Evolutionary conservation across 1,139 yeast species (phyloP).

Genomic region (Kodamaea derodonti): DNA sequence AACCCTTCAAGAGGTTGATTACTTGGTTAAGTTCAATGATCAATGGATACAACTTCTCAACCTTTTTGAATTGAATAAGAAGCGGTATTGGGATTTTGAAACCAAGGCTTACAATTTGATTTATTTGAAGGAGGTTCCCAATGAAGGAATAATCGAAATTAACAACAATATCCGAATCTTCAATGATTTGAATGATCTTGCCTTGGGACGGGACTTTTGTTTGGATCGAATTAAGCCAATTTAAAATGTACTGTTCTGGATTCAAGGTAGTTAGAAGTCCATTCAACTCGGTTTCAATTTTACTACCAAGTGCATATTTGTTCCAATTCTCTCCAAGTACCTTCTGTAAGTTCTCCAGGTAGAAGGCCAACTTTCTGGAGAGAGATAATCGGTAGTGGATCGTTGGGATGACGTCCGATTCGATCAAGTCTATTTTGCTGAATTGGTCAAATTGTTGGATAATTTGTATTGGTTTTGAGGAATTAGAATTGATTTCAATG

Average conservation of each 20-base stretch:
- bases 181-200: slow-evolving; percentile 36
- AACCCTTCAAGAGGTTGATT: slow-evolving; percentile 25
- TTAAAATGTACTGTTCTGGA: slow-evolving; percentile 34
- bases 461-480: neutral
- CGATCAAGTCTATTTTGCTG: neutral
- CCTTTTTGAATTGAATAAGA: slow-evolving; percentile 35
- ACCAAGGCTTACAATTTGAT: slow-evolving; percentile 49
- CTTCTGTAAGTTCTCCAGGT: slow-evolving; percentile 15
- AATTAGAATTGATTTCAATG: slow-evolving; percentile 6
- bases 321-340: slow-evolving; percentile 72
- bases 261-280: slow-evolving; percentile 45
- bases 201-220: slow-evolving; percentile 7
- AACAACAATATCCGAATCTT: slow-evolving; percentile 18
- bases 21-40: slow-evolving; percentile 54
- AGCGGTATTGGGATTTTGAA: slow-evolving; percentile 52
- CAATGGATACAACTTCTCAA: slow-evolving; percentile 52
- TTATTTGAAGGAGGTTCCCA: slow-evolving; percentile 49
- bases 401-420: slow-evolving; percentile 7
- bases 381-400: slow-evolving; percentile 22
- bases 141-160: slow-evolving; percentile 52
- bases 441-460: slow-evolving; percentile 3
- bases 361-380: slow-evolving; percentile 20
- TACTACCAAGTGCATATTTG: slow-evolving; percentile 68
- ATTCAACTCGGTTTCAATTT: slow-evolving; percentile 49
- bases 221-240: slow-evolving; percentile 41